Evolutionary conservation across 2,329 filamentous ascomycete genomes (phyloP), one percentile per base, ranked within the genome.

Genomic region (Colletotrichum scovillei): DNA sequence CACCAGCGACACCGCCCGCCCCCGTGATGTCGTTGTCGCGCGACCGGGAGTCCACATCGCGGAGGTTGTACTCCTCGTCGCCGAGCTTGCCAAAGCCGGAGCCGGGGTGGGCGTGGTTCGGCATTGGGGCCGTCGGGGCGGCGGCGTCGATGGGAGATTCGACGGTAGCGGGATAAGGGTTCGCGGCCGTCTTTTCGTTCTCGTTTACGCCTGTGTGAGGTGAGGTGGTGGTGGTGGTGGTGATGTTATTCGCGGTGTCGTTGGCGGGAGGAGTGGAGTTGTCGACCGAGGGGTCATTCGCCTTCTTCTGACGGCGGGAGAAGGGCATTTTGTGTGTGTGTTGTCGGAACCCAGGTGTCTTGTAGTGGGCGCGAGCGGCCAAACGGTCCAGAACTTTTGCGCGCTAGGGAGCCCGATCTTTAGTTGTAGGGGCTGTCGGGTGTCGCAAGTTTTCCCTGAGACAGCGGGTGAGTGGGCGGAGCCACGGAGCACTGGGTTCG

Each of bases 21-120:
- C 19, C 6, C 59, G 24, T 5, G 30, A 63, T 67, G 63, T 35
- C 42, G 14, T 49, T n/a, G 16, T 49, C 49, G 59, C 56, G 63
- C 56, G 12, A 30, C 53, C 4, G 59, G 24, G 71, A 67, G 19
- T 69, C 67, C 26, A 28, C 59, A 49, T 62, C 63, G 60, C 67
- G 74, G 55, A 75, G 63, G 24, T 72, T 53, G 53, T 70, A 69
- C 28, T 74, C 57, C 57, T 75, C 75, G 56, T 76, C 76, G 46
- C 66, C 67, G 68, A 77, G 73, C 65, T 79, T 82, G 67, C 72
- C 70, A 35, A 73, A 70, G 55, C 67, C 70, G 46, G 70, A 22
- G 46, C 70, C 70, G 22, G 66, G 49, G 59, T 42, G 66, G 32
- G 32, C 32, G 59, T 26, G 38, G 55, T 49, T 58, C 30, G 70